These are phyloP conservation scores for Chaetomiaceae sp. DNA, from an alignment of 2,329 filamentous ascomycete species.

Conservation along the genomic window DNA sequence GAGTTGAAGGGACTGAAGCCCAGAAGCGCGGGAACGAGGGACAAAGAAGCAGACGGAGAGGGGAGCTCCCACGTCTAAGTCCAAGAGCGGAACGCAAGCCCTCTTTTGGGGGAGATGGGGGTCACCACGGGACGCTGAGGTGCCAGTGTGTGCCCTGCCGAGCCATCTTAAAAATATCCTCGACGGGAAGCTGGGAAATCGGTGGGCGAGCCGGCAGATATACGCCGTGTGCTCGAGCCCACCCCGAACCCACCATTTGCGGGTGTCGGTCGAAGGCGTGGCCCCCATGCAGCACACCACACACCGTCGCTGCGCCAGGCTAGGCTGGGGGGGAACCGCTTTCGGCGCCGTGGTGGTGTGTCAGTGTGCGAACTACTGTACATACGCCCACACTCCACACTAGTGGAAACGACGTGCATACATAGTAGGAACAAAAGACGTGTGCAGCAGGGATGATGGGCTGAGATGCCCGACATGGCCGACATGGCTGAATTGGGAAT, in stretches of 20 bases:
- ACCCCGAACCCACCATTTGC: slow-evolving; percentile 1
- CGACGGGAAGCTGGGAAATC: slow-evolving; percentile 3
- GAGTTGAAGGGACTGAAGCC: neutral
- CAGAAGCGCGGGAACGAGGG: slow-evolving; percentile 7
- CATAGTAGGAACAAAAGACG: slow-evolving; percentile 1
- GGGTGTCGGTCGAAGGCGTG: no score
- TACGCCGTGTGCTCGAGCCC: slow-evolving; percentile 24
- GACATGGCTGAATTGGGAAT: neutral
- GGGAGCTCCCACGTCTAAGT: slow-evolving; percentile 19
- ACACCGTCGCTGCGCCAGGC: neutral
- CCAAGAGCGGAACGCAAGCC: slow-evolving; percentile 6
- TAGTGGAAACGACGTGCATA: slow-evolving; percentile 15
- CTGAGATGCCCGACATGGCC: neutral
- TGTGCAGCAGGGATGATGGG: neutral
- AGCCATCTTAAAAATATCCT: slow-evolving; percentile 18
- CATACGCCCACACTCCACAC: neutral
- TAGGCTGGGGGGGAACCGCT: neutral
- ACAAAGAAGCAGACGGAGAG: slow-evolving; percentile 18
- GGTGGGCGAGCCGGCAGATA: slow-evolving; percentile 23
- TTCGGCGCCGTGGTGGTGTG: slow-evolving; percentile 5
- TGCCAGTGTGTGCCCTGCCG: slow-evolving; percentile 15
- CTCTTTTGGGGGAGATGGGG: slow-evolving; percentile 13
- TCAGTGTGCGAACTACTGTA: slow-evolving; percentile 3
- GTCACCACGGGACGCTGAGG: slow-evolving; percentile 18
- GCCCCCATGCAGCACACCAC: slow-evolving; percentile 4